A percentile compares a stretch with the other conserved stretches of the same genome.
Conservation (phyloP, 2,329 filamentous ascomycete species). For the Pseudocercospora fijiensis region DNA sequence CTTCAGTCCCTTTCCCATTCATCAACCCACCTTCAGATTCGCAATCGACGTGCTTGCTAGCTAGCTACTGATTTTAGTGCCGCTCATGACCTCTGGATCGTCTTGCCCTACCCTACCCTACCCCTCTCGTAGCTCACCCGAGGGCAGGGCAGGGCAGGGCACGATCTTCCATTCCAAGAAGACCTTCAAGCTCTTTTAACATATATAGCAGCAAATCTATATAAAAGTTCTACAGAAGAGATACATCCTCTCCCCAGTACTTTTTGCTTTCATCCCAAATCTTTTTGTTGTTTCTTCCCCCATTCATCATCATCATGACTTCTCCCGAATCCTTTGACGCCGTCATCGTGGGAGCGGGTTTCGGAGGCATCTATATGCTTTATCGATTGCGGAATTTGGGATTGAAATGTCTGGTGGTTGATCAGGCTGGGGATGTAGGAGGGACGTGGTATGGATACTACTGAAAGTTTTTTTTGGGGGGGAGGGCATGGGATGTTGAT, state of each 20-base stretch:
- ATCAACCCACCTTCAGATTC: neutral
- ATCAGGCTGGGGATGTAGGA: slow-evolving; percentile 46
- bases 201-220: no score
- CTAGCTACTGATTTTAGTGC: neutral
- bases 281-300: no score
- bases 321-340: slow-evolving; percentile 23
- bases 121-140: neutral
- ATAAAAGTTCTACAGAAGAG: no score
- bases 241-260: neutral
- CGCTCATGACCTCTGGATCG: neutral
- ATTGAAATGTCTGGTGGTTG: slow-evolving; percentile 38
- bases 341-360: slow-evolving; percentile 32
- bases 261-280: no score
- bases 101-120: no score
- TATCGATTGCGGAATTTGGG: slow-evolving; percentile 23
- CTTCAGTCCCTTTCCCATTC: neutral
- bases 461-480: neutral
- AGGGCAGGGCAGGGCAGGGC: neutral
- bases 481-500: neutral
- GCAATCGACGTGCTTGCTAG: neutral
- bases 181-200: neutral
- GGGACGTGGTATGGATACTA: slow-evolving; percentile 31
- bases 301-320: neutral
- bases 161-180: no score
- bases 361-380: slow-evolving; percentile 31